These are phyloP conservation scores for Pichia occidentalis DNA, from an alignment of 805 yeast species.

Conservation along the genomic window DNA sequence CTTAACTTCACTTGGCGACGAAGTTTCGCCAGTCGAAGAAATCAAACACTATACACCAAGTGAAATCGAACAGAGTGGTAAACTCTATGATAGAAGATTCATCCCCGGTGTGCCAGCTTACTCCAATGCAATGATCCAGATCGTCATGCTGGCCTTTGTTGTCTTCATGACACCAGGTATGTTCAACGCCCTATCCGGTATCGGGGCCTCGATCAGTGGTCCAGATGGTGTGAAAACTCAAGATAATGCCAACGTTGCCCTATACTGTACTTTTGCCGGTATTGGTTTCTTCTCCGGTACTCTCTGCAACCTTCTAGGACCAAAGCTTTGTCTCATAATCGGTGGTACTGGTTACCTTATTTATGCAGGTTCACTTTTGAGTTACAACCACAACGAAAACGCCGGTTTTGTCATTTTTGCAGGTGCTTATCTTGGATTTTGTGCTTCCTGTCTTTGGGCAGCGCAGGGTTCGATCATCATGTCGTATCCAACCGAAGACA, in stretches of 20 bases:
- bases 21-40: too few species aligned
- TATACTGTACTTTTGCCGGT: slow-evolving; percentile 50
- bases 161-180: slow-evolving; percentile 46
- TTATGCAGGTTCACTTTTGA: slow-evolving; percentile 46
- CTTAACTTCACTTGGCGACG: too few species aligned
- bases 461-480: slow-evolving; percentile 53
- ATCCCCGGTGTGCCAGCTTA: slow-evolving; percentile 29
- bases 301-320: slow-evolving; percentile 44
- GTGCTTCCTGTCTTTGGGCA: slow-evolving; percentile 53
- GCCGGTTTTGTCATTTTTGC: slow-evolving; percentile 48
- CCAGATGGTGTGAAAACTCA: slow-evolving; percentile 6
- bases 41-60: slow-evolving; percentile 6
- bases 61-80: slow-evolving; percentile 7
- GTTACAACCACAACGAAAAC: slow-evolving; percentile 40
- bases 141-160: slow-evolving; percentile 41
- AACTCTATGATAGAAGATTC: slow-evolving; percentile 5
- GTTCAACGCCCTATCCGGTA: slow-evolving; percentile 45
- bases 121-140: slow-evolving; percentile 37
- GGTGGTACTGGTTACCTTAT: slow-evolving; percentile 53
- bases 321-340: slow-evolving; percentile 36
- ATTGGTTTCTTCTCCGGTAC: slow-evolving; percentile 54
- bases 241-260: slow-evolving; percentile 45
- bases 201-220: slow-evolving; percentile 36
- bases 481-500: slow-evolving; percentile 49
- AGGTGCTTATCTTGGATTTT: slow-evolving; percentile 45